Evolutionary conservation across 192 early-diverging fungal genomes (phyloP).

Genomic region (Coemansia sp.): DNA sequence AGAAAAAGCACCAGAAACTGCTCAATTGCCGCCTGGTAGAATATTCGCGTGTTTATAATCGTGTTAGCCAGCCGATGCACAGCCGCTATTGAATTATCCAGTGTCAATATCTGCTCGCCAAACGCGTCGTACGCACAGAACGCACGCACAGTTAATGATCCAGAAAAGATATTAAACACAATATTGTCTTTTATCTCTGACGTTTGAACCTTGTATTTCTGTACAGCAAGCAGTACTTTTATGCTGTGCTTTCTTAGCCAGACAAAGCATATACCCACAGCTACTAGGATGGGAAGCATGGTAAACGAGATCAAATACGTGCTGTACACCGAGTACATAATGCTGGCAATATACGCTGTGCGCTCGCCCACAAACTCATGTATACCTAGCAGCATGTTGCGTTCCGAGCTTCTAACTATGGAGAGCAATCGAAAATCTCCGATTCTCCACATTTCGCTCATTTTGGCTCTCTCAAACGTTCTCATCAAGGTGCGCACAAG

Average conservation of each 20-base stretch:
- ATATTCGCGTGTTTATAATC: constrained; percentile 1
- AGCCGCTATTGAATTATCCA: neutral
- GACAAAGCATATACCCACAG: neutral
- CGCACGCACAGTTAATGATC: constrained; percentile 27
- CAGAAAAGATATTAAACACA: constrained; percentile 19
- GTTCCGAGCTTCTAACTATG: constrained; percentile 16
- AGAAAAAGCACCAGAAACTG: constrained; percentile 11
- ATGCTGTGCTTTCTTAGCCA: neutral
- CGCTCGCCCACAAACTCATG: constrained; percentile 18
- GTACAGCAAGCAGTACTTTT: constrained; percentile 6
- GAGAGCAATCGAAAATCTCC: constrained; percentile 6
- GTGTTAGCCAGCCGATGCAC: constrained; percentile 19
- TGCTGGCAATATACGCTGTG: neutral
- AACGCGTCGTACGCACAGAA: constrained; percentile 15
- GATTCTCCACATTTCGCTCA: constrained; percentile 24
- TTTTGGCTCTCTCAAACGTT: constrained; percentile 17
- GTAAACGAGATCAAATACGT: constrained; percentile 14
- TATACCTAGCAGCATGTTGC: constrained; percentile 12
- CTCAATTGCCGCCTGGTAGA: constrained; percentile 11
- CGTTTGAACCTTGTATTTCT: neutral
- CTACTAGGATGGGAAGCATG: constrained; percentile 8
- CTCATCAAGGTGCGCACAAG: constrained; percentile 17
- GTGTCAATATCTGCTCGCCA: constrained; percentile 1
- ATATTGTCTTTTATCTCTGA: neutral
- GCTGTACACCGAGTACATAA: constrained; percentile 15